Percentiles rank a stretch among this genome's conserved stretches.
Conservation (phyloP, 345 rosid genomes). For the Durio zibethinus region DNA sequence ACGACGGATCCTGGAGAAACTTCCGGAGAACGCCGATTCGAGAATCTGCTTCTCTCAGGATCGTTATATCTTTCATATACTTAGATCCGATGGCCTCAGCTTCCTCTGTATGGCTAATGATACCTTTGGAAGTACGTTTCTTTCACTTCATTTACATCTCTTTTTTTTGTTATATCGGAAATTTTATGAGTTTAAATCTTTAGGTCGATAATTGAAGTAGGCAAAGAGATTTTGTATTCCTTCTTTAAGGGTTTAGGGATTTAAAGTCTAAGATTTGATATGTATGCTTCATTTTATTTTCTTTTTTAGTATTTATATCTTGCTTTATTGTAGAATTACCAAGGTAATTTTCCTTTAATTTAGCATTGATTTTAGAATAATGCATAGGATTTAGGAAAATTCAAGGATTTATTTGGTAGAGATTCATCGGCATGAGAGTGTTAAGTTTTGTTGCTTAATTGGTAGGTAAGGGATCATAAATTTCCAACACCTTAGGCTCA, state of each 20-base stretch:
- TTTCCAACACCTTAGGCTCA: neutral
- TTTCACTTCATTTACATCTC: conserved; percentile 1
- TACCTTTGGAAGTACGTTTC: conserved; percentile 76
- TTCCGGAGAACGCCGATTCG: conserved; percentile 62
- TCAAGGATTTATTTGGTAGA: neutral
- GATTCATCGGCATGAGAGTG: neutral
- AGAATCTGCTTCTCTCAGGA: conserved; percentile 94
- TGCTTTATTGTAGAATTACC: neutral
- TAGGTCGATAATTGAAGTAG: neutral
- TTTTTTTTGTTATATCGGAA: neutral
- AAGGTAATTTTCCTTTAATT: neutral
- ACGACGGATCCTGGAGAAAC: conserved; percentile 85
- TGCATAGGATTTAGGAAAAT: neutral
- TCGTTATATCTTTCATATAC: conserved; percentile 86
- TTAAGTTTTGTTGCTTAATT: neutral
- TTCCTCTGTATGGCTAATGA: conserved; percentile 98
- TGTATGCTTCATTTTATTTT: neutral
- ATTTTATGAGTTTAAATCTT: neutral
- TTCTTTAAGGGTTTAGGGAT: neutral
- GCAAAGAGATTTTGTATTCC: neutral
- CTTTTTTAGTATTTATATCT: neutral
- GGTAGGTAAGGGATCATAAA: neutral
- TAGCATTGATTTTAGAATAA: neutral
- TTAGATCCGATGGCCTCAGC: conserved; percentile 83
- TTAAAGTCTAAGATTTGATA: neutral